These are phyloP conservation scores for Hemerocallis citrina DNA, from an alignment of 106 monocot genomes.

Conservation along the genomic window DNA sequence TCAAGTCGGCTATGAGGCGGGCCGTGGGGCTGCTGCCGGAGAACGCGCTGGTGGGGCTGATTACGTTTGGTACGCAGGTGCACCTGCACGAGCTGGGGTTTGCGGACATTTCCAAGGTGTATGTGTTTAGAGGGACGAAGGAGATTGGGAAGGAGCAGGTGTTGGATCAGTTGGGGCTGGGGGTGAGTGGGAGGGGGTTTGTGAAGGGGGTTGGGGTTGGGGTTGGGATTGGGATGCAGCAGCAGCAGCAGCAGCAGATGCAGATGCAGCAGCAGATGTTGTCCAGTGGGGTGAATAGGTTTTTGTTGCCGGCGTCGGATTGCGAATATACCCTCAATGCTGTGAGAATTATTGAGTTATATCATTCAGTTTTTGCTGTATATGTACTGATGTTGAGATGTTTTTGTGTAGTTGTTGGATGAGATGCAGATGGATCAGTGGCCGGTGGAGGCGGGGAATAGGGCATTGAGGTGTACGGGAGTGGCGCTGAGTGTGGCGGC, in stretches of 20 bases:
- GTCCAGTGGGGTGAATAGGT: conserved; percentile 38
- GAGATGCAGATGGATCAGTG: conserved; percentile 95
- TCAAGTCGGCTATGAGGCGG: conserved; percentile 73
- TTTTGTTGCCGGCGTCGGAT: conserved; percentile 82
- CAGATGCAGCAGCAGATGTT: background rate
- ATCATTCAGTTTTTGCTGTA: background rate
- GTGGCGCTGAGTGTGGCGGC: conserved; percentile 93
- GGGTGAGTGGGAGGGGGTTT: conserved; percentile 22
- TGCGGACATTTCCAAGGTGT: conserved; percentile 66
- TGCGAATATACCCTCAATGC: conserved; percentile 84
- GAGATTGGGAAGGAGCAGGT: conserved; percentile 83
- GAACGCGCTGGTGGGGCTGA: conserved; percentile 78
- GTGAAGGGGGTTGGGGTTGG: conserved; percentile 17
- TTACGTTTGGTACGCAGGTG: conserved; percentile 93
- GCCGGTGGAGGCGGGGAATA: conserved; percentile 74
- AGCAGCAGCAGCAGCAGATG: background rate
- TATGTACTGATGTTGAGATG: background rate
- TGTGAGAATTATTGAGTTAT: conserved; percentile 32
- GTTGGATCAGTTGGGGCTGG: conserved; percentile 84
- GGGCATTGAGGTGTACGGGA: conserved; percentile 79
- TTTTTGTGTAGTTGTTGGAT: conserved; percentile 59
- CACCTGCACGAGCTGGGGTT: conserved; percentile 92
- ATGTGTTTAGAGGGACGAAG: conserved; percentile 85
- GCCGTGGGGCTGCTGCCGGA: conserved; percentile 81
- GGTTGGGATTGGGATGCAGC: conserved; percentile 27